Percentiles rank a stretch among this genome's conserved stretches.
Conservation (phyloP, 768 basidiomycete species). For the Rhizopogon vesiculosus region DNA sequence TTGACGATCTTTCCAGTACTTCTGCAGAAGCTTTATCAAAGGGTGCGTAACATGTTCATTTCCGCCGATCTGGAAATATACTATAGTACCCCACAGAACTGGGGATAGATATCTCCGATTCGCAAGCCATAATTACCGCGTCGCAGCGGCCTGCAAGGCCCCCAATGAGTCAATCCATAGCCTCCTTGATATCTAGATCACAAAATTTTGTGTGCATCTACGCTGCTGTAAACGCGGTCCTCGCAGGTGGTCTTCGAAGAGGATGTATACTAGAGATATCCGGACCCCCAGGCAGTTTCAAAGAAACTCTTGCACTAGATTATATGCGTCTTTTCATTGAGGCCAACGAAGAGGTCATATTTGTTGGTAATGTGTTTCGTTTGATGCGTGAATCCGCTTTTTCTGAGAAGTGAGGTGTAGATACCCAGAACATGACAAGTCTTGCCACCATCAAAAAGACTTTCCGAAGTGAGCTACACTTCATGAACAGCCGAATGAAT, state of each 20-base stretch:
- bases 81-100: conserved; percentile 37
- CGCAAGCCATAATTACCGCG: conserved; percentile 41
- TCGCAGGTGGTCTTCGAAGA: conserved; percentile 58
- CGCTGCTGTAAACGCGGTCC: conserved; percentile 48
- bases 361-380: conserved; percentile 46
- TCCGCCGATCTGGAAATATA: not conserved
- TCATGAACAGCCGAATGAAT: not conserved
- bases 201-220: conserved; percentile 26
- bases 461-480: conserved; percentile 15
- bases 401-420: conserved; percentile 21
- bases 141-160: conserved; percentile 28
- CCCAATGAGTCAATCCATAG: conserved; percentile 54
- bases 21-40: conserved; percentile 44
- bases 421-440: conserved; percentile 45
- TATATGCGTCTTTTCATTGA: conserved; percentile 46
- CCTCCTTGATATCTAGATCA: conserved; percentile 30
- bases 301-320: conserved; percentile 49
- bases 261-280: conserved; percentile 70
- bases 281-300: conserved; percentile 70
- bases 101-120: conserved; percentile 38
- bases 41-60: conserved; percentile 31
- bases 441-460: conserved; percentile 27
- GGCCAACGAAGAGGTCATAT: conserved; percentile 48
- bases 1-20: conserved; percentile 43
- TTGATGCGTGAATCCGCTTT: not conserved